These are phyloP conservation scores for Hymenoscyphus linearis DNA, from an alignment of 2,329 filamentous ascomycete genomes.

Conservation along the genomic window DNA sequence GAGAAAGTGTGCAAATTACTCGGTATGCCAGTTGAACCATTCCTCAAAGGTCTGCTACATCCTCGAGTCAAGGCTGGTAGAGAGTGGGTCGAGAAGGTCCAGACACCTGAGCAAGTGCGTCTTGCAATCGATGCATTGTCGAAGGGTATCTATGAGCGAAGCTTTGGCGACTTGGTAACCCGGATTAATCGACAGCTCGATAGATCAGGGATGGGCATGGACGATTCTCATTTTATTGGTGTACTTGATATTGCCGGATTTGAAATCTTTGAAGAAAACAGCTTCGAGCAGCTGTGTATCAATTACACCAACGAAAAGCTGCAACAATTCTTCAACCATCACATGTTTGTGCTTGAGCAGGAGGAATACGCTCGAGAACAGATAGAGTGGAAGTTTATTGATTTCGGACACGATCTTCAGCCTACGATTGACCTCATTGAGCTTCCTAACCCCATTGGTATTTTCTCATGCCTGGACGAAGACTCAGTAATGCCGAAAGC, in stretches of 20 bases:
- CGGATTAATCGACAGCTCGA: constrained; percentile 91
- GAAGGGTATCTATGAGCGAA: constrained; percentile 96
- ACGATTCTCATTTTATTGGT: constrained; percentile 93
- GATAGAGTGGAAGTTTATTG: constrained; percentile 99
- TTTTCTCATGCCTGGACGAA: constrained; percentile 96
- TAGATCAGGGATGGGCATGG: constrained; percentile 71
- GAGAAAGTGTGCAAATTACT: constrained; percentile 77
- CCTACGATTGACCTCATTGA: constrained; percentile 98
- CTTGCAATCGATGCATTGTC: constrained; percentile 84
- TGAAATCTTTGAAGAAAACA: constrained; percentile 97
- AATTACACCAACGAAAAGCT: constrained; percentile 99
- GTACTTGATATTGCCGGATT: constrained; percentile 98
- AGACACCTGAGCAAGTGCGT: constrained; percentile 93
- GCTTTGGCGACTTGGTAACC: constrained; percentile 86
- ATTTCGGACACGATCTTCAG: constrained; percentile 94
- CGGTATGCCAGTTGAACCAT: constrained; percentile 78
- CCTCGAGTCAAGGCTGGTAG: constrained; percentile 91
- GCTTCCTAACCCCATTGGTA: constrained; percentile 91
- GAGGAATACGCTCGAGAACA: constrained; percentile 97
- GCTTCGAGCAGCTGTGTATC: constrained; percentile 98
- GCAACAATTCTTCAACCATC: constrained; percentile 99
- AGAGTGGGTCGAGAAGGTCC: constrained; percentile 98
- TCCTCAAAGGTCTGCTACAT: constrained; percentile 82
- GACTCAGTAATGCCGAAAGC: constrained; percentile 99
- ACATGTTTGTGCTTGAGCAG: constrained; percentile 99